Conservation (phyloP, 306 rosid species). For the Quillaja saponaria region DNA sequence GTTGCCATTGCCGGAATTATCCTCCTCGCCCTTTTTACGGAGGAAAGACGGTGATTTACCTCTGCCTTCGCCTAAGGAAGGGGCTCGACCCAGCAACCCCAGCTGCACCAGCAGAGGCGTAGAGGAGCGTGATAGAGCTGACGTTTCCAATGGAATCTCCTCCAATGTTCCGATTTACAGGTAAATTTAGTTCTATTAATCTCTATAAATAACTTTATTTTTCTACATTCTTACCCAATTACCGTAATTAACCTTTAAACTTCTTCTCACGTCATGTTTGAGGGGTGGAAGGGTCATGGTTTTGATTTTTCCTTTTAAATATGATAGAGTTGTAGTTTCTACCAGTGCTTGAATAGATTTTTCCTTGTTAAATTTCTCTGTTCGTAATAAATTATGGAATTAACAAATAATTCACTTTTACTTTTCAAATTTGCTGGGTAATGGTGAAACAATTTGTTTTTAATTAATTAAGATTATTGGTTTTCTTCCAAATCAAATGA, state of each 20-base stretch:
- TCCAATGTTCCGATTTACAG: slow-evolving; percentile 43
- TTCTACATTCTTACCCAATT: not conserved
- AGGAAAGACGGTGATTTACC: slow-evolving; percentile 44
- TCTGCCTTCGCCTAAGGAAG: slow-evolving; percentile 59
- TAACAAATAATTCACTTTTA: too few species aligned
- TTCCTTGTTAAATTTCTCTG: not conserved
- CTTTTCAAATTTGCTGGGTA: too few species aligned
- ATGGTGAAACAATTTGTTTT: too few species aligned
- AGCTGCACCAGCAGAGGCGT: not conserved
- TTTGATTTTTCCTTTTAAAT: too few species aligned
- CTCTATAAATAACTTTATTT: too few species aligned
- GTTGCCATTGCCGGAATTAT: slow-evolving; percentile 69
- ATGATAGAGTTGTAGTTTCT: too few species aligned
- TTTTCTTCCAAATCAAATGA: too few species aligned
- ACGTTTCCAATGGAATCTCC: slow-evolving; percentile 11
- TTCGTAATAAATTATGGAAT: not conserved
- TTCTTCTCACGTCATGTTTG: too few species aligned
- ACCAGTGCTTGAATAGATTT: too few species aligned
- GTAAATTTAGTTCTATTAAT: slow-evolving; percentile 24
- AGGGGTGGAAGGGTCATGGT: too few species aligned
- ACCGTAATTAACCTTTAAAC: too few species aligned
- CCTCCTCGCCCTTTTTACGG: slow-evolving; percentile 26
- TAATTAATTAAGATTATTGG: too few species aligned
- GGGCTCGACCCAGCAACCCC: not conserved
- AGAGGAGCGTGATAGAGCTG: slow-evolving; percentile 49